Conservation (phyloP, 2,329 filamentous ascomycete species). For the Scytalidium lignicola region DNA sequence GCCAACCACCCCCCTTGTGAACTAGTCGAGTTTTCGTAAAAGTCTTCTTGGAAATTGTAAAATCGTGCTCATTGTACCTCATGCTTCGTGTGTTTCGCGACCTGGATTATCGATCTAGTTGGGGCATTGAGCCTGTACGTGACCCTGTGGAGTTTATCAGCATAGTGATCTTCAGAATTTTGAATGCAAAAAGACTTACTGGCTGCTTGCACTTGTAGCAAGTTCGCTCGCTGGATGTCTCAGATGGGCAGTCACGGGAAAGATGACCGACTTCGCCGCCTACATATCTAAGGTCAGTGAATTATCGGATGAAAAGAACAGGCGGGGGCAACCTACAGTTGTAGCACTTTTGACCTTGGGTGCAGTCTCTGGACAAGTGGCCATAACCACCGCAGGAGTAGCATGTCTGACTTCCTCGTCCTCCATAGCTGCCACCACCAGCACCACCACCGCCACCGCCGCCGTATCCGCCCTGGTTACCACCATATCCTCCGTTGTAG, state of each 20-base stretch:
- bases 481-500: conserved; percentile 42
- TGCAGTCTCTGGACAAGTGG: conserved; percentile 97
- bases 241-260: conserved; percentile 92
- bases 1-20: conserved; percentile 2
- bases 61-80: conserved; percentile 13
- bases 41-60: conserved; percentile 12
- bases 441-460: conserved; percentile 39
- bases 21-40: conserved; percentile 3
- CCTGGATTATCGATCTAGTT: conserved; percentile 48
- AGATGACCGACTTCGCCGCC: conserved; percentile 77
- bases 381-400: conserved; percentile 97
- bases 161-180: conserved; percentile 61
- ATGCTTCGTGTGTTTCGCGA: conserved; percentile 5
- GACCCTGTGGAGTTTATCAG: conserved; percentile 46
- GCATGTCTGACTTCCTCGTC: conserved; percentile 70
- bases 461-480: conserved; percentile 27
- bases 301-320: conserved; percentile 6
- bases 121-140: conserved; percentile 92
- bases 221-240: conserved; percentile 85
- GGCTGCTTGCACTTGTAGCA: conserved; percentile 92
- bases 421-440: conserved; percentile 44
- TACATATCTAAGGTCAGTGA: conserved; percentile 6
- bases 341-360: conserved; percentile 99
- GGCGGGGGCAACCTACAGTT: conserved; percentile 60
- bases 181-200: conserved; percentile 20